phyloP scores from a whole-genome alignment of 1,139 yeast genomes.

The Meyerozyma athensensis region DNA sequence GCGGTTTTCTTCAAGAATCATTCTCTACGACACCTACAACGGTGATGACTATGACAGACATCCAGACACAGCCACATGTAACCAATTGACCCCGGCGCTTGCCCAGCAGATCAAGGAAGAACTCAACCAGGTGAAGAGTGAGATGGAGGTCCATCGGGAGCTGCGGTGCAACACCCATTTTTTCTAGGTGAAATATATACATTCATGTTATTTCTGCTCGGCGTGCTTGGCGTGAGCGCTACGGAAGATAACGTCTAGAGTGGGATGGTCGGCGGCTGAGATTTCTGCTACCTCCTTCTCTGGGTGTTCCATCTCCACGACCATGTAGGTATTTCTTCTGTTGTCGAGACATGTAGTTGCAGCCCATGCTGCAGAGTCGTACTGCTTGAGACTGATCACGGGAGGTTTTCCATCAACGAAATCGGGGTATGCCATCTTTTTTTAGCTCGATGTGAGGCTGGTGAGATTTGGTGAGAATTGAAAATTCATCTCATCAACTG shows the following conservation, averaged over 20 bases:
- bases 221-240: conserved; percentile 35
- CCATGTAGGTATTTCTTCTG: conserved; percentile 32
- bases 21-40: conserved; percentile 81
- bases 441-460: neutral
- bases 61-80: conserved; percentile 92
- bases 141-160: conserved; percentile 77
- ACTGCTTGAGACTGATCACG: conserved; percentile 37
- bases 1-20: conserved; percentile 77
- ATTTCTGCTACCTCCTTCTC: conserved; percentile 40
- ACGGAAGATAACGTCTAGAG: conserved; percentile 40
- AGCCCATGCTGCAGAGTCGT: conserved; percentile 54
- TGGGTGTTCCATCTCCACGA: conserved; percentile 45
- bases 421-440: conserved; percentile 28
- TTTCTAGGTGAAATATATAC: conserved; percentile 35
- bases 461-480: conserved; percentile 9
- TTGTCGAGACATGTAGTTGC: conserved; percentile 45
- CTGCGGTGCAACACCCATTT: conserved; percentile 83
- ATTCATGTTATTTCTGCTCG: conserved; percentile 7
- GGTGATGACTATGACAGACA: conserved; percentile 87
- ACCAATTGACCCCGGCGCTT: conserved; percentile 79
- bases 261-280: conserved; percentile 28
- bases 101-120: conserved; percentile 89
- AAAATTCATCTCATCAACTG: conserved; percentile 8
- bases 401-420: conserved; percentile 47
- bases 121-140: conserved; percentile 68